These are phyloP conservation scores for Cercospora sojina DNA, from an alignment of 2,329 filamentous ascomycete species.

Conservation along the genomic window DNA sequence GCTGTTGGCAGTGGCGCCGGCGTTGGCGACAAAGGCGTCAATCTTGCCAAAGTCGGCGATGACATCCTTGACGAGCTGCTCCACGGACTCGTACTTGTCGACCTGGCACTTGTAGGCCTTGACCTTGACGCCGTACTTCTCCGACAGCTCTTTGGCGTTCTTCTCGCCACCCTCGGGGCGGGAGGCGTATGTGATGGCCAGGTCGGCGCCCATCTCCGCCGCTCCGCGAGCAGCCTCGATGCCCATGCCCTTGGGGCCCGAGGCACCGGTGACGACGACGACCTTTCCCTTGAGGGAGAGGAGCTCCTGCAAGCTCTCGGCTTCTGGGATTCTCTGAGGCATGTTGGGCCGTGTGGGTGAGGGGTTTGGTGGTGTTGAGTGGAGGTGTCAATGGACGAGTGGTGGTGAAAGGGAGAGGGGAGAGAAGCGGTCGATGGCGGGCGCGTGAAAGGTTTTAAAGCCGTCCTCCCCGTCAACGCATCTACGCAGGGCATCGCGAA, in stretches of 20 bases:
- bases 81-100: conserved; percentile 56
- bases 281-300: conserved; percentile 55
- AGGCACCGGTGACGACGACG: conserved; percentile 54
- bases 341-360: conserved; percentile 36
- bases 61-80: conserved; percentile 59
- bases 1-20: conserved; percentile 66
- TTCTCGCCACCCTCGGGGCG: conserved; percentile 62
- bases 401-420: neutral
- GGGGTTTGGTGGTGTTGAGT: neutral
- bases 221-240: conserved; percentile 65
- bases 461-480: conserved; percentile 10
- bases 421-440: conserved; percentile 8
- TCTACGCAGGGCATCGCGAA: conserved; percentile 11
- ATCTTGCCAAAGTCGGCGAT: conserved; percentile 69
- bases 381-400: conserved; percentile 3
- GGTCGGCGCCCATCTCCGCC: conserved; percentile 63
- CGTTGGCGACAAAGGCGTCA: conserved; percentile 67
- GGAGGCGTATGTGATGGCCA: conserved; percentile 67
- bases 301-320: conserved; percentile 55
- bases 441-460: conserved; percentile 17
- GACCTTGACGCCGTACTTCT: conserved; percentile 63
- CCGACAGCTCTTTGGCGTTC: conserved; percentile 61
- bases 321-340: conserved; percentile 59
- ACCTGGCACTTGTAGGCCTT: conserved; percentile 68
- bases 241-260: conserved; percentile 66